A percentile compares a stretch with the other conserved stretches of the same genome.
These are phyloP conservation scores for Cicer pinnatifidum DNA, from an alignment of 306 rosid genomes.

Conservation along the genomic window DNA sequence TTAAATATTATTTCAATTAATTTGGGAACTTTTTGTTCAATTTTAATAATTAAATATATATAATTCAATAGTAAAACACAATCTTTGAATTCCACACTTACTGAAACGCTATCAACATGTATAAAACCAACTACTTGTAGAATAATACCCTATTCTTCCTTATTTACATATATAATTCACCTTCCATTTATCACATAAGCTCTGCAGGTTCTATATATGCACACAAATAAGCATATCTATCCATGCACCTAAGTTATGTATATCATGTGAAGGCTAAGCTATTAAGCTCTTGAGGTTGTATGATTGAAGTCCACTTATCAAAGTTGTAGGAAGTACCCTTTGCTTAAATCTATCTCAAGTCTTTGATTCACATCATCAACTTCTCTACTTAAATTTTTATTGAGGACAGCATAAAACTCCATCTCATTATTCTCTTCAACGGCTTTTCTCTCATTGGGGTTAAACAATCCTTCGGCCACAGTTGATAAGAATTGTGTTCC, in stretches of 20 bases:
- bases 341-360: constrained; percentile 30
- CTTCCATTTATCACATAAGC: constrained; percentile 12
- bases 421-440: constrained; percentile 39
- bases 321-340: constrained; percentile 45
- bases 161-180: constrained; percentile 19
- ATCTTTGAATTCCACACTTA: too few species aligned
- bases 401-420: constrained; percentile 35
- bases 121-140: background rate
- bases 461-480: constrained; percentile 44
- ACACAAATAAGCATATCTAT: constrained; percentile 16
- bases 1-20: too few species aligned
- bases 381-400: constrained; percentile 46
- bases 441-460: constrained; percentile 52
- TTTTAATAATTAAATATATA: too few species aligned
- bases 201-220: constrained; percentile 34
- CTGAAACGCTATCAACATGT: background rate
- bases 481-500: constrained; percentile 44
- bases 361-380: constrained; percentile 37
- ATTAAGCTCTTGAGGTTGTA: constrained; percentile 53
- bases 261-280: constrained; percentile 45
- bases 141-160: too few species aligned
- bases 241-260: constrained; percentile 23
- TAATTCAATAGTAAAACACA: too few species aligned
- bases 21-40: too few species aligned
- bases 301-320: constrained; percentile 52